Percentiles rank a stretch among this genome's conserved stretches.
These are phyloP conservation scores for Peniophora sp. DNA, from an alignment of 1,284 basidiomycete genomes.

Conservation along the genomic window DNA sequence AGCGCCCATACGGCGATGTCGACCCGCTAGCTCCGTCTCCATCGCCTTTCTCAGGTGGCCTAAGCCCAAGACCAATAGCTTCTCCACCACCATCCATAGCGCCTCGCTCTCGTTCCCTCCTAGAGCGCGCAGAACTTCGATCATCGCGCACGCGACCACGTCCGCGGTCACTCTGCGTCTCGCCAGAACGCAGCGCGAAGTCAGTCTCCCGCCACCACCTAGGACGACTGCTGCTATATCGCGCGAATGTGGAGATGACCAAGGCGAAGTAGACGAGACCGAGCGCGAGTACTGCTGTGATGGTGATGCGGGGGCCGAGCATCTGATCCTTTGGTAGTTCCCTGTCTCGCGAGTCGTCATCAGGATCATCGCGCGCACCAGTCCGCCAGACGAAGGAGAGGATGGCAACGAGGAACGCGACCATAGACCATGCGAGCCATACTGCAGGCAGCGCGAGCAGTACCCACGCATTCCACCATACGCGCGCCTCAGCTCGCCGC, in stretches of 20 bases:
- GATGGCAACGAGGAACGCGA: constrained; percentile 61
- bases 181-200: neutral
- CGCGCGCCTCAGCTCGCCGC: constrained; percentile 50
- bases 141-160: neutral
- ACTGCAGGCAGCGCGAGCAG: constrained; percentile 64
- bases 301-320: constrained; percentile 46
- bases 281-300: constrained; percentile 48
- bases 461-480: constrained; percentile 80
- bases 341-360: constrained; percentile 15
- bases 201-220: neutral
- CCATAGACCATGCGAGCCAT: constrained; percentile 74
- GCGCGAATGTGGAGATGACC: constrained; percentile 54
- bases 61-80: neutral
- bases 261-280: constrained; percentile 56
- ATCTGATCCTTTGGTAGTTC: constrained; percentile 24
- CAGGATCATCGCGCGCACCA: constrained; percentile 41
- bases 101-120: neutral
- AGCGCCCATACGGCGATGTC: neutral
- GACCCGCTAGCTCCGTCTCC: neutral
- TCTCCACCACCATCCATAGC: neutral
- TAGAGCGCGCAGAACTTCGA: neutral
- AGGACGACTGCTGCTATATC: constrained; percentile 35
- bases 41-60: neutral
- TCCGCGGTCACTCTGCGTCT: neutral
- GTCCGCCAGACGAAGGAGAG: constrained; percentile 68